Conservation (phyloP, 2,329 filamentous ascomycete species). For the Talaromyces sp. region DNA sequence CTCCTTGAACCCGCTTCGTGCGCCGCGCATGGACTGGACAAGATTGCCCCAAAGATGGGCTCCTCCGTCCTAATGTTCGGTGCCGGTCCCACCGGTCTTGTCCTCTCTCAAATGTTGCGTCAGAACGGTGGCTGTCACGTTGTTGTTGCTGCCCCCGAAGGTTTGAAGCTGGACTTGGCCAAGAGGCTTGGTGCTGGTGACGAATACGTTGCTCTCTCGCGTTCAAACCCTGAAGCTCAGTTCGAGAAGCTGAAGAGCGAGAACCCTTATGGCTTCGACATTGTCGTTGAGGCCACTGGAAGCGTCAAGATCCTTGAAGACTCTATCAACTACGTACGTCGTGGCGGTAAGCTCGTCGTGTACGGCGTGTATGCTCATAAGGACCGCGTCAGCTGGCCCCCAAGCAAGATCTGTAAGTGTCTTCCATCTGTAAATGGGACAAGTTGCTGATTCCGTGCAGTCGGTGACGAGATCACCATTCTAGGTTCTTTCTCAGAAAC, state of each 20-base stretch:
- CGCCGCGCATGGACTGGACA: conserved; percentile 62
- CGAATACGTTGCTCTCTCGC: conserved; percentile 44
- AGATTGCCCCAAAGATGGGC: conserved; percentile 60
- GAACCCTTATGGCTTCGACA: conserved; percentile 68
- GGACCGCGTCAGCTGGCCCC: conserved; percentile 62
- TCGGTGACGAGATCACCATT: conserved; percentile 63
- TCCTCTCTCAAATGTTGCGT: conserved; percentile 56
- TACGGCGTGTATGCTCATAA: conserved; percentile 64
- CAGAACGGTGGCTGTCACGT: conserved; percentile 65
- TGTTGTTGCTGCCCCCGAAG: conserved; percentile 62
- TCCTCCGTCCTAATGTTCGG: conserved; percentile 63
- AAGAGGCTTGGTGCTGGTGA: conserved; percentile 45
- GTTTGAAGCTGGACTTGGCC: conserved; percentile 66
- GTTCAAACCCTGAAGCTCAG: conserved; percentile 51
- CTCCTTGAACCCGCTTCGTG: conserved; percentile 65
- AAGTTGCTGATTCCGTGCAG: neutral
- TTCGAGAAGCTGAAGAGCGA: conserved; percentile 58
- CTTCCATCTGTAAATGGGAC: neutral
- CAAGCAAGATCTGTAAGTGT: conserved; percentile 62
- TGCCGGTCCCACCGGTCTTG: conserved; percentile 62
- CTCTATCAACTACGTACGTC: conserved; percentile 65
- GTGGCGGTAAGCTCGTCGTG: conserved; percentile 66
- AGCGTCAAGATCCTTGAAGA: conserved; percentile 64
- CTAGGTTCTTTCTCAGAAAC: conserved; percentile 69
- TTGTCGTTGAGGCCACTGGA: conserved; percentile 67